Evolutionary conservation across 352 stramenopile genomes (phyloP).

Genomic region (Globisporangium spinosum): DNA sequence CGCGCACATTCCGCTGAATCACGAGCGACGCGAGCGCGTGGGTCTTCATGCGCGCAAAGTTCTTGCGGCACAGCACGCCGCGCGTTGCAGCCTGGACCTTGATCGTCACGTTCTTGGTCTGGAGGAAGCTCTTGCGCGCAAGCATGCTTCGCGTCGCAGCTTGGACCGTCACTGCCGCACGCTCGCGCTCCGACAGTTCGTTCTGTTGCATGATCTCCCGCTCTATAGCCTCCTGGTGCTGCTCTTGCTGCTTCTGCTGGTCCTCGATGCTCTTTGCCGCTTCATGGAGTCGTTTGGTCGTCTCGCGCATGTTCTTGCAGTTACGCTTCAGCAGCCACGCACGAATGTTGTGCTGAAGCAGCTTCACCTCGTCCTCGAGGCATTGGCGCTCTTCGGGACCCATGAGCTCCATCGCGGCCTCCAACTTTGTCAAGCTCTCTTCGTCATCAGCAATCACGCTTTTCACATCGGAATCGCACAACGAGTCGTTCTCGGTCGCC

Average conservation of each 20-base stretch:
- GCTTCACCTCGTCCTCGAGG: conserved; percentile 82
- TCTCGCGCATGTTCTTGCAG: conserved; percentile 86
- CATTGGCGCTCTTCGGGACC: conserved; percentile 77
- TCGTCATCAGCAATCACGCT: conserved; percentile 83
- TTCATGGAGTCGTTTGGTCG: conserved; percentile 79
- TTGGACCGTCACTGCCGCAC: conserved; percentile 81
- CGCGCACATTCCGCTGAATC: conserved; percentile 82
- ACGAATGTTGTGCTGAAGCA: conserved; percentile 86
- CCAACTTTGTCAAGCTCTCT: conserved; percentile 65
- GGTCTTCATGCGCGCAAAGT: conserved; percentile 85
- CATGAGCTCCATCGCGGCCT: conserved; percentile 86
- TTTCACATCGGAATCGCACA: conserved; percentile 74
- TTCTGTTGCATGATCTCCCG: conserved; percentile 21
- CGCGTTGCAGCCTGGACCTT: conserved; percentile 83
- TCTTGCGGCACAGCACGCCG: conserved; percentile 78
- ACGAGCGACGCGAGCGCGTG: conserved; percentile 79
- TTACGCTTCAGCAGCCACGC: conserved; percentile 87
- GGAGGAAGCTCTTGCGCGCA: conserved; percentile 75
- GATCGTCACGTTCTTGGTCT: conserved; percentile 84
- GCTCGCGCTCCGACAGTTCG: conserved; percentile 54
- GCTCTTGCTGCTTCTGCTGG: conserved; percentile 44
- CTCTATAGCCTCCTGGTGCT: conserved; percentile 19
- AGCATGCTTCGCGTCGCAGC: conserved; percentile 83
- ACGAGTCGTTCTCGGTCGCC: conserved; percentile 35
- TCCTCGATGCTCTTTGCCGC: conserved; percentile 58